Percentiles rank a stretch among this genome's conserved stretches.
Evolutionary conservation across 768 basidiomycete species (phyloP).

Genomic region (Hygrophoropsis aurantiaca): DNA sequence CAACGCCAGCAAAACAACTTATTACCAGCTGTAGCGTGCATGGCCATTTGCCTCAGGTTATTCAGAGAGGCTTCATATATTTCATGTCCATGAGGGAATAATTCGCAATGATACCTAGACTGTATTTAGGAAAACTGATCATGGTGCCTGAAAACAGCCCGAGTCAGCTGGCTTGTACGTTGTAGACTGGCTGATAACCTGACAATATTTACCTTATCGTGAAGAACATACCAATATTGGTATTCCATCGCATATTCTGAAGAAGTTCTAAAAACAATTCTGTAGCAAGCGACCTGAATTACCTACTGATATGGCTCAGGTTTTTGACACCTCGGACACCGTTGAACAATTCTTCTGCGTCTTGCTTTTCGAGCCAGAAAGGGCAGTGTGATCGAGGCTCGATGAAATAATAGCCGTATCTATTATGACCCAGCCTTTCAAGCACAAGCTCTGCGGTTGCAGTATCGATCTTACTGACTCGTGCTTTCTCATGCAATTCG

Average conservation of each 20-base stretch:
- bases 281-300: not conserved
- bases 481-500: not conserved
- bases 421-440: not conserved
- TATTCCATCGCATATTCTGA: conserved; percentile 19
- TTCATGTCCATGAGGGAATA: conserved; percentile 14
- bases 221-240: conserved; percentile 23
- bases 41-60: conserved; percentile 1
- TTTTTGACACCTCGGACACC: conserved; percentile 37
- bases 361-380: conserved; percentile 47
- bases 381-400: conserved; percentile 40
- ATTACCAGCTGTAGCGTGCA: conserved; percentile 4
- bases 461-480: not conserved
- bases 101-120: conserved; percentile 1
- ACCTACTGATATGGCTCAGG: conserved; percentile 4
- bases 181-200: no score
- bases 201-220: not conserved
- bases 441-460: conserved; percentile 1
- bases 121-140: not conserved
- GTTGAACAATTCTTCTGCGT: conserved; percentile 29
- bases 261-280: not conserved
- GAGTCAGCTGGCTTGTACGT: not conserved
- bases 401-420: conserved; percentile 43
- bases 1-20: not conserved
- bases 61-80: conserved; percentile 9
- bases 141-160: not conserved